Evolutionary conservation across 75 land plant genomes (phyloP).

Genomic region (Pinus albicaulis): DNA sequence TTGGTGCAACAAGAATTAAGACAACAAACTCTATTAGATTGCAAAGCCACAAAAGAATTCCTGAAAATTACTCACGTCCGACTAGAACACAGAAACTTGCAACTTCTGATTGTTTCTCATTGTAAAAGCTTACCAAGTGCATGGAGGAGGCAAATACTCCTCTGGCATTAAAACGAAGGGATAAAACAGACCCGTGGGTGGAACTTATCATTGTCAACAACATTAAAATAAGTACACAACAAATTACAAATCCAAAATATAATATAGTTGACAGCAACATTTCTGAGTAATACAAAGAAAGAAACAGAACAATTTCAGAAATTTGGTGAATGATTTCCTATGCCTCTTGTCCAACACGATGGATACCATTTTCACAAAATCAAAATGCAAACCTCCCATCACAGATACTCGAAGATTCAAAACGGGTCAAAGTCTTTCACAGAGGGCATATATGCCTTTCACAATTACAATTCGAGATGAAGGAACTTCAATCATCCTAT

Average conservation of each 20-base stretch:
- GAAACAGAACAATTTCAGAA: no score
- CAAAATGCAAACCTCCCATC: conserved; percentile 91
- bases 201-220: conserved; percentile 48
- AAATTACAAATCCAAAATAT: neutral
- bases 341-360: conserved; percentile 91
- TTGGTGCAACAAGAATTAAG: no score
- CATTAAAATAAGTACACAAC: neutral
- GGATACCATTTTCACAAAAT: conserved; percentile 88
- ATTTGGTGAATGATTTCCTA: no score
- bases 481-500: conserved; percentile 52
- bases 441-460: conserved; percentile 90
- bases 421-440: conserved; percentile 75
- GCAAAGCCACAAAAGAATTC: neutral
- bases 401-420: conserved; percentile 86
- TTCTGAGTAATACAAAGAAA: no score
- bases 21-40: neutral
- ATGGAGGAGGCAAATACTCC: conserved; percentile 67
- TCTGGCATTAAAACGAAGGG: conserved; percentile 79
- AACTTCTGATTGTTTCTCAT: neutral
- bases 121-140: conserved; percentile 62
- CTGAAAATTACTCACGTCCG: neutral
- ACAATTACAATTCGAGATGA: conserved; percentile 74
- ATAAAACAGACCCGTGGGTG: conserved; percentile 91
- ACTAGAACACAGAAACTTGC: neutral
- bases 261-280: neutral